Evolutionary conservation across 2,329 filamentous ascomycete species (phyloP).

Genomic region (Didymella keratinophila): DNA sequence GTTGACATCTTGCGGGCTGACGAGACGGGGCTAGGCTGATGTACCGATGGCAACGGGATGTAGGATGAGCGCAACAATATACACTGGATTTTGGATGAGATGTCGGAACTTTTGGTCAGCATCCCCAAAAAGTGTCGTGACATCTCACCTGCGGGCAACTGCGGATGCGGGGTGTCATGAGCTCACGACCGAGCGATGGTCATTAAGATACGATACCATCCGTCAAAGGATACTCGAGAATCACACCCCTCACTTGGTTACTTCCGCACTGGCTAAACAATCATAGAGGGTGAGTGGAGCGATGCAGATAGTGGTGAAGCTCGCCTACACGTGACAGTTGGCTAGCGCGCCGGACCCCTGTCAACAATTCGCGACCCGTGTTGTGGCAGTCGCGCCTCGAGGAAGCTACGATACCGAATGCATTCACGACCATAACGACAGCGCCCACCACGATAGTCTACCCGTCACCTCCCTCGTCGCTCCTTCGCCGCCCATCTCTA

Average conservation of each 20-base stretch:
- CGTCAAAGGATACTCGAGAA: neutral
- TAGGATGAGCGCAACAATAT: neutral
- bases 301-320: neutral
- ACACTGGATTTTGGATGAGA: neutral
- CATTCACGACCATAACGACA: conserved; percentile 29
- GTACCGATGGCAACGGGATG: neutral
- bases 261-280: too few species aligned
- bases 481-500: neutral
- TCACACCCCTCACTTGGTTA: neutral
- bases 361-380: conserved; percentile 35
- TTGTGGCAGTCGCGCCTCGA: conserved; percentile 44
- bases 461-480: neutral
- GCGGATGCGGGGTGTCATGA: conserved; percentile 1
- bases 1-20: conserved; percentile 2
- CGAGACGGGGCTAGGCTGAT: fast-evolving
- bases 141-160: neutral
- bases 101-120: neutral
- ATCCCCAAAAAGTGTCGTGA: neutral
- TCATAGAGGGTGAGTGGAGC: neutral
- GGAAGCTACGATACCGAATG: conserved; percentile 35
- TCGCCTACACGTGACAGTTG: conserved; percentile 36
- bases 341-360: conserved; percentile 33
- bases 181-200: neutral
- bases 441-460: conserved; percentile 3
- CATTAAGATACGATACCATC: neutral